Base-by-base conservation (phyloP, 495 filamentous ascomycete genomes). In the Aspergillus biplanus region DNA sequence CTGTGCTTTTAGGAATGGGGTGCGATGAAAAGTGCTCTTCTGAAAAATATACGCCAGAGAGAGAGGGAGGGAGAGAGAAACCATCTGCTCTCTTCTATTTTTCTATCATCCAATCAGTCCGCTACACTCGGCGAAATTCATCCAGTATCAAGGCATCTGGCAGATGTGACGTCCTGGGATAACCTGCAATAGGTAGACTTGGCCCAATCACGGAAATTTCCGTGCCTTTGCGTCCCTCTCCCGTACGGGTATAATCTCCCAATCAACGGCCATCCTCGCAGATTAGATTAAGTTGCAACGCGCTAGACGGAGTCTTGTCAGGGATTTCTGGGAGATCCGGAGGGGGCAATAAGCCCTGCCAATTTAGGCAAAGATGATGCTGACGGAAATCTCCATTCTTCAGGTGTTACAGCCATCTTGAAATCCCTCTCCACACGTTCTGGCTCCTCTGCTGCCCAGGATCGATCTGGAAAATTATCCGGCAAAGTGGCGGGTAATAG, bases 161-260 rank as follows among this genome's bases (percentile, higher is more conserved):
- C 7, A 6, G 16, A 4, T 13, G 11, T 15, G 39, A 44, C 39
- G 39, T 44, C n/a, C 39, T 44, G 5, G 3, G 39, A 44, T 11
- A 18, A 50, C 5, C 47, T 50, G n/a, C 16, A 27, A 27, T 50
- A 18, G n/a, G 39, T 13, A 4, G 39, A 50, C 9, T 44, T 44
- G 39, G 21, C 6, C 47, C 47, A 50, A 50, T 50, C 16, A 50
- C n/a, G 5, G 47, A 50, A 50, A 50, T 50, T 50, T 50, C 47
- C 47, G 47, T n/a, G 0, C 6, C 16, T 27, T 9, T 21, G 21
- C 47, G 27, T n/a, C 47, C 6, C 6, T 44, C 21, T 27, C n/a
- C 27, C n/a, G 16, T 5, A 49, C 47, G 47, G 47, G 16, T 21
- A 50, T 50, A 50, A 50, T 27, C 47, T 4, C 21, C 47, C 47